Conservation (phyloP, 1,139 yeast species). For the Blastobotrys apis region DNA sequence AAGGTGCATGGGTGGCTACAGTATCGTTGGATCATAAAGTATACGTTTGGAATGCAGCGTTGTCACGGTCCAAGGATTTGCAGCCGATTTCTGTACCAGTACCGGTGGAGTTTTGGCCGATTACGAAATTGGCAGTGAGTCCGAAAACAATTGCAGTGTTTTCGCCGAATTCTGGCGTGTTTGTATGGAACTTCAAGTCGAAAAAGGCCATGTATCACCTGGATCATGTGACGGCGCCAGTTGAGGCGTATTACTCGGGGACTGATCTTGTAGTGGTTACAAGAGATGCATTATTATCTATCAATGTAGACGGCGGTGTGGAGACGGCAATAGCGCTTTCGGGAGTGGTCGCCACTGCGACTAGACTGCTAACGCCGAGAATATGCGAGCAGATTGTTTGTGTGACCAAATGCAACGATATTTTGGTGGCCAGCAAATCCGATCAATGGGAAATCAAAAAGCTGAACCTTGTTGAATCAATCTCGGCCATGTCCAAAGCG, state of each 20-base stretch:
- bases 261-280: conserved; percentile 23
- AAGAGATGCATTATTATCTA: conserved; percentile 20
- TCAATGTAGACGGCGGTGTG: conserved; percentile 21
- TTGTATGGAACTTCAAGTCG: conserved; percentile 21
- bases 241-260: conserved; percentile 25
- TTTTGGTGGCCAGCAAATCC: conserved; percentile 60
- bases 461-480: conserved; percentile 44
- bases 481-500: conserved; percentile 12
- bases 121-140: conserved; percentile 56
- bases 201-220: conserved; percentile 15
- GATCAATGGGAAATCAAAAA: conserved; percentile 61
- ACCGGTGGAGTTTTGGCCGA: conserved; percentile 61
- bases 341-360: conserved; percentile 43
- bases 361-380: conserved; percentile 62
- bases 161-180: conserved; percentile 31
- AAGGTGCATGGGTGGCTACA: conserved; percentile 57
- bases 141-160: conserved; percentile 46
- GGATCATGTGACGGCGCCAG: conserved; percentile 12
- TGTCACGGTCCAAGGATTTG: conserved; percentile 34
- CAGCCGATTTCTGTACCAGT: conserved; percentile 22
- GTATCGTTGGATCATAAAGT: conserved; percentile 71
- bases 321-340: conserved; percentile 11
- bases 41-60: conserved; percentile 69
- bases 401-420: conserved; percentile 46
- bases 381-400: conserved; percentile 68